phyloP scores from a whole-genome alignment of 345 rosid species.

The Cochlearia excelsa region DNA sequence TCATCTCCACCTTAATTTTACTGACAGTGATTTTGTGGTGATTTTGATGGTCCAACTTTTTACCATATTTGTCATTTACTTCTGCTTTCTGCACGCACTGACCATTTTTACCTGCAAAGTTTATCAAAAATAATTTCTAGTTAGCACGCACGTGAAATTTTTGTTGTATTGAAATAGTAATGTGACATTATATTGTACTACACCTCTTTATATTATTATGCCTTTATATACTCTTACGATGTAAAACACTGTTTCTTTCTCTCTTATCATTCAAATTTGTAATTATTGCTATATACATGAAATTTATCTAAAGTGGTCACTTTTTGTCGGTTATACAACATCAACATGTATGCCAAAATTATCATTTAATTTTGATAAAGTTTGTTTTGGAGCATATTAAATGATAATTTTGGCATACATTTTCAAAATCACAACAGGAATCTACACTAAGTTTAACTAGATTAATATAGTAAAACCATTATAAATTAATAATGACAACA shows the following conservation, averaged over 20 bases:
- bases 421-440: not conserved
- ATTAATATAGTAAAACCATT: too few relatives aligned
- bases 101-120: slow-evolving; percentile 37
- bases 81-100: slow-evolving; percentile 38
- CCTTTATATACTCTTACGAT: slow-evolving; percentile 35
- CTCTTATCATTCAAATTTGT: slow-evolving; percentile 31
- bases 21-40: slow-evolving; percentile 31
- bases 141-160: slow-evolving; percentile 38
- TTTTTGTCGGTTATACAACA: slow-evolving; percentile 21
- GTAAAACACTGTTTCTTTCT: slow-evolving; percentile 32
- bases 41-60: slow-evolving; percentile 38
- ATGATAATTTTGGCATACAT: too few relatives aligned
- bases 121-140: not conserved
- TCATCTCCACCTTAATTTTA: slow-evolving; percentile 25
- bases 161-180: slow-evolving; percentile 35
- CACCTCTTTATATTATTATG: slow-evolving; percentile 25
- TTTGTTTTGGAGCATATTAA: too few relatives aligned
- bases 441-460: not conserved
- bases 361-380: not conserved
- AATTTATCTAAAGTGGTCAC: slow-evolving; percentile 20
- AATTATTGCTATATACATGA: slow-evolving; percentile 22
- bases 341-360: slow-evolving; percentile 9
- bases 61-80: slow-evolving; percentile 37
- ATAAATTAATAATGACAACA: too few relatives aligned
- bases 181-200: slow-evolving; percentile 32